phyloP scores from a whole-genome alignment of 164 flowering plant genomes.

The Sedum album region DNA sequence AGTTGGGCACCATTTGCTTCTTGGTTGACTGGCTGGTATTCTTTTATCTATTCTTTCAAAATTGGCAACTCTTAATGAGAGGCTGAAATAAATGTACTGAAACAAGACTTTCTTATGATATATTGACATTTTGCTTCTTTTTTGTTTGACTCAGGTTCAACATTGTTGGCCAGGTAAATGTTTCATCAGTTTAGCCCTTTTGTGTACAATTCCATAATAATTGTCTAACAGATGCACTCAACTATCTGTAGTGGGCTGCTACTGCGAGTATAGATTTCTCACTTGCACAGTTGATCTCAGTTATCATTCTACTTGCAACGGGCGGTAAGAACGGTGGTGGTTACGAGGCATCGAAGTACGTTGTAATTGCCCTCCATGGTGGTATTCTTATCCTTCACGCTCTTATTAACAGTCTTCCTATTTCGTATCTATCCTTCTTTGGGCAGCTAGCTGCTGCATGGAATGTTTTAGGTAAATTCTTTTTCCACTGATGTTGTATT shows the following conservation, averaged over 20 bases:
- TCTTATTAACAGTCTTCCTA: conserved; percentile 70
- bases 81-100: no score
- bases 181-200: no score
- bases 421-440: conserved; percentile 65
- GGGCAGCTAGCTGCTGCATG: conserved; percentile 91
- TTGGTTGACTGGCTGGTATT: no score
- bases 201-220: no score
- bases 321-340: no score
- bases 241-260: conserved; percentile 85
- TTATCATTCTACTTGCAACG: no score
- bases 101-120: no score
- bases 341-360: no score
- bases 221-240: not conserved
- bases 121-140: not conserved
- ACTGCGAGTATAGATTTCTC: conserved; percentile 88
- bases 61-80: no score
- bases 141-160: conserved; percentile 68
- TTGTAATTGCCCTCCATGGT: conserved; percentile 62
- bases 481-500: no score
- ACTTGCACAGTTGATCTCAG: conserved; percentile 83
- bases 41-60: no score
- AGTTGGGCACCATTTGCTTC: no score
- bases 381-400: conserved; percentile 71
- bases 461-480: conserved; percentile 83
- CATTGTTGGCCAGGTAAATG: conserved; percentile 99